Evolutionary conservation across 202 grass and related monocot genomes (phyloP).

Genomic region (Saccharum hybrid): DNA sequence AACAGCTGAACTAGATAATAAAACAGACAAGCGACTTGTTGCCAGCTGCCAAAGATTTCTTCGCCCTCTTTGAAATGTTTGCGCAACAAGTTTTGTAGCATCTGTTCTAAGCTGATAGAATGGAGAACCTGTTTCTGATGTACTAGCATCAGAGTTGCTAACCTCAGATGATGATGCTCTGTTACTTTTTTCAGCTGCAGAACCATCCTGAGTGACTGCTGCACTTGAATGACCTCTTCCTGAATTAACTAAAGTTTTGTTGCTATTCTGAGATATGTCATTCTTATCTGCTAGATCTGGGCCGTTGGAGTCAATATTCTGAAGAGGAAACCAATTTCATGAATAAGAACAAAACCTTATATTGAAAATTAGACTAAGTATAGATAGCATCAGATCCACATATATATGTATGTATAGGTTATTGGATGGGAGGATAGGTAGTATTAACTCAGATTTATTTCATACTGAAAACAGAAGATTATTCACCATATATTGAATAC

Average conservation of each 20-base stretch:
- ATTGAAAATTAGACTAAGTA: conserved; percentile 32
- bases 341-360: conserved; percentile 35
- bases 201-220: conserved; percentile 41
- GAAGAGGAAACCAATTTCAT: conserved; percentile 36
- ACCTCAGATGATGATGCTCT: conserved; percentile 49
- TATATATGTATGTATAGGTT: conserved; percentile 6
- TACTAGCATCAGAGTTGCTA: conserved; percentile 54
- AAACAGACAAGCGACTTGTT: conserved; percentile 92
- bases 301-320: conserved; percentile 54
- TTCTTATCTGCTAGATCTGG: conserved; percentile 40
- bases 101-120: conserved; percentile 93
- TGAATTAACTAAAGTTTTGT: conserved; percentile 54
- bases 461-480: conserved; percentile 7
- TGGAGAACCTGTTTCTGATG: conserved; percentile 64
- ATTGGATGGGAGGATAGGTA: neutral
- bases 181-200: conserved; percentile 44
- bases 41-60: conserved; percentile 98
- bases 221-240: conserved; percentile 50
- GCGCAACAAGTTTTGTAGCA: conserved; percentile 72
- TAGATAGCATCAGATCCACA: conserved; percentile 25
- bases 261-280: conserved; percentile 54
- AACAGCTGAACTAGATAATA: conserved; percentile 83
- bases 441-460: conserved; percentile 13
- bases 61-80: conserved; percentile 89
- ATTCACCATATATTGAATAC: conserved; percentile 9